phyloP scores from a whole-genome alignment of 2,329 filamentous ascomycete species.

The Metarhizium brunneum region DNA sequence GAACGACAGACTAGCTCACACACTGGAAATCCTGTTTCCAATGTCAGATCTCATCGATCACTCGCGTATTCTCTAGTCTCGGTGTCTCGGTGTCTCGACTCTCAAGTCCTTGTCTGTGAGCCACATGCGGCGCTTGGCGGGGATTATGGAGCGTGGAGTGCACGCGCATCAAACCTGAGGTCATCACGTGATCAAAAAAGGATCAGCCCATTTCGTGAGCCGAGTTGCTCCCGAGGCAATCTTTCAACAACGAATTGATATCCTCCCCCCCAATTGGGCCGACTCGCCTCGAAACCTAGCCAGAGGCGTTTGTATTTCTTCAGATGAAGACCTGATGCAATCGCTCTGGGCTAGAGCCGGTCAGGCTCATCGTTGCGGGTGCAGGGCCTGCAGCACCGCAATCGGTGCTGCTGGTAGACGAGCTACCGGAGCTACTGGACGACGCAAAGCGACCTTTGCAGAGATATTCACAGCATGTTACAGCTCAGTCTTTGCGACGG shows the following conservation, averaged over 20 bases:
- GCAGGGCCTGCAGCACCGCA: constrained; percentile 48
- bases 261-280: constrained; percentile 4
- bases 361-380: constrained; percentile 54
- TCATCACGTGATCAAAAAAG: constrained; percentile 2
- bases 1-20: neutral
- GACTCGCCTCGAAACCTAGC: neutral
- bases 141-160: neutral
- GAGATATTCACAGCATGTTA: constrained; percentile 58
- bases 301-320: neutral
- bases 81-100: neutral
- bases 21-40: neutral
- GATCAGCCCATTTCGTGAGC: neutral
- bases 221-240: neutral
- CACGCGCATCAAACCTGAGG: neutral
- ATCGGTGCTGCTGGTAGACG: constrained; percentile 39
- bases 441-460: constrained; percentile 39
- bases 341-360: constrained; percentile 58
- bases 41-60: neutral
- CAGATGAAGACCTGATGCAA: constrained; percentile 47
- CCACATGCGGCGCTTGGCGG: neutral
- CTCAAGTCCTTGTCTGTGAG: neutral
- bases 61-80: neutral
- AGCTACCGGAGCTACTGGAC: constrained; percentile 38
- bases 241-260: neutral
- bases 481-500: constrained; percentile 57